These are phyloP conservation scores for Chalara sp. DNA, from an alignment of 2,329 filamentous ascomycete species.

Conservation along the genomic window DNA sequence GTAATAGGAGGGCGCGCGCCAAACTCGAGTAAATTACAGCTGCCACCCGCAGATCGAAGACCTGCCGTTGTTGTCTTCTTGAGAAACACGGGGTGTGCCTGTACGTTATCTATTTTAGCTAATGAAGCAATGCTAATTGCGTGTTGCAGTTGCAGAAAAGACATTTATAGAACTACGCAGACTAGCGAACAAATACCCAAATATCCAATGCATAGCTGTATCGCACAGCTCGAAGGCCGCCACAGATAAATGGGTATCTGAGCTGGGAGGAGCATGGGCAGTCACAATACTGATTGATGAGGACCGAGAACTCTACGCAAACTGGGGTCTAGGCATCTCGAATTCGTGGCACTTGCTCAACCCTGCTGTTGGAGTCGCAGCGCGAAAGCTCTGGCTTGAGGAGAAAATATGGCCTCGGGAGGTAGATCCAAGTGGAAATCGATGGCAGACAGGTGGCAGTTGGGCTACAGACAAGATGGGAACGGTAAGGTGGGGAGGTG, in stretches of 20 bases:
- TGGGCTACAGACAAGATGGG: slow-evolving; percentile 32
- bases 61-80: slow-evolving; percentile 61
- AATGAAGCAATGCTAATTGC: not conserved
- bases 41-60: slow-evolving; percentile 43
- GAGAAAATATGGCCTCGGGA: slow-evolving; percentile 59
- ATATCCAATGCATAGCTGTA: slow-evolving; percentile 52
- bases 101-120: slow-evolving; percentile 36
- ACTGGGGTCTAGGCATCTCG: slow-evolving; percentile 60
- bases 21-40: slow-evolving; percentile 11
- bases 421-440: slow-evolving; percentile 56
- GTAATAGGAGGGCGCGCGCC: slow-evolving; percentile 20
- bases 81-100: slow-evolving; percentile 70
- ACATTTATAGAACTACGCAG: slow-evolving; percentile 50
- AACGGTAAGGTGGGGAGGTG: slow-evolving; percentile 44
- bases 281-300: slow-evolving; percentile 55
- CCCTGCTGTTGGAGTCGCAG: slow-evolving; percentile 48
- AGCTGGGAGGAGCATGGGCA: slow-evolving; percentile 31
- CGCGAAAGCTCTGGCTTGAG: slow-evolving; percentile 49
- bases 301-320: slow-evolving; percentile 52
- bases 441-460: slow-evolving; percentile 62
- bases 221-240: slow-evolving; percentile 57
- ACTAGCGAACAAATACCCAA: slow-evolving; percentile 44
- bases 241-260: slow-evolving; percentile 34
- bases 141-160: slow-evolving; percentile 58
- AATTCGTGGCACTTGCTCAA: slow-evolving; percentile 57